Conservation (phyloP, 2,329 filamentous ascomycete species). For the Aspergillus sp. region DNA sequence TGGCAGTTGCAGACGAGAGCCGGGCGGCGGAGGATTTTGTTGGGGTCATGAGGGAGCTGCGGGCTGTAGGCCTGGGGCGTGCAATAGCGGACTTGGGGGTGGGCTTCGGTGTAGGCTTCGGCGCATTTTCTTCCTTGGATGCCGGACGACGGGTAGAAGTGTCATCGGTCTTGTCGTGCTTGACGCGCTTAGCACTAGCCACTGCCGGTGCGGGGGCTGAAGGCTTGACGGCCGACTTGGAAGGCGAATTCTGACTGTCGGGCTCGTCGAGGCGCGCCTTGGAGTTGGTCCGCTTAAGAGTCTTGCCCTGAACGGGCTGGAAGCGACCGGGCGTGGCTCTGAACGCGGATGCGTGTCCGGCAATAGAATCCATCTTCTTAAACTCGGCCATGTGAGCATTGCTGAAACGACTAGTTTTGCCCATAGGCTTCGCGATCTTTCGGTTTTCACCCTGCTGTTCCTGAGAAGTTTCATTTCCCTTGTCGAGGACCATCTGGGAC, state of each 20-base stretch:
- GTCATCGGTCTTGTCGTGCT: constrained; percentile 64
- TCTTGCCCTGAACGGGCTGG: constrained; percentile 32
- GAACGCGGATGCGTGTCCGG: constrained; percentile 74
- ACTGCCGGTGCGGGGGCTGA: constrained; percentile 26
- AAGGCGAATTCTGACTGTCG: constrained; percentile 40
- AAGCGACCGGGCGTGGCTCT: constrained; percentile 44
- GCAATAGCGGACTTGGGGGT: constrained; percentile 16
- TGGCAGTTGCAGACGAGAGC: constrained; percentile 45
- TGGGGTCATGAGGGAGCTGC: constrained; percentile 65
- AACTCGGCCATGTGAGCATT: constrained; percentile 83
- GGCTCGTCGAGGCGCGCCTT: constrained; percentile 64
- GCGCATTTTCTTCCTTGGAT: constrained; percentile 13
- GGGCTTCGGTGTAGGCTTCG: background rate
- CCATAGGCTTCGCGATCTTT: constrained; percentile 74
- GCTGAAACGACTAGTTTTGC: constrained; percentile 74
- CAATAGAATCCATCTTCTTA: constrained; percentile 97
- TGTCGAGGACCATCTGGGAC: constrained; percentile 59
- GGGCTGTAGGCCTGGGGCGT: constrained; percentile 42
- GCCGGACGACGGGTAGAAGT: constrained; percentile 55
- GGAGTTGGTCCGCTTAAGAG: constrained; percentile 50
- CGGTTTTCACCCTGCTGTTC: constrained; percentile 51
- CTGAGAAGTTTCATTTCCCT: constrained; percentile 49
- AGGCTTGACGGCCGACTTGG: constrained; percentile 24
- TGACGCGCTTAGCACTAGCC: constrained; percentile 63
- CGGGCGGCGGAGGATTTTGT: constrained; percentile 71